Conservation (phyloP, 768 basidiomycete genomes). For the Xerocomus brunneocitrinus region DNA sequence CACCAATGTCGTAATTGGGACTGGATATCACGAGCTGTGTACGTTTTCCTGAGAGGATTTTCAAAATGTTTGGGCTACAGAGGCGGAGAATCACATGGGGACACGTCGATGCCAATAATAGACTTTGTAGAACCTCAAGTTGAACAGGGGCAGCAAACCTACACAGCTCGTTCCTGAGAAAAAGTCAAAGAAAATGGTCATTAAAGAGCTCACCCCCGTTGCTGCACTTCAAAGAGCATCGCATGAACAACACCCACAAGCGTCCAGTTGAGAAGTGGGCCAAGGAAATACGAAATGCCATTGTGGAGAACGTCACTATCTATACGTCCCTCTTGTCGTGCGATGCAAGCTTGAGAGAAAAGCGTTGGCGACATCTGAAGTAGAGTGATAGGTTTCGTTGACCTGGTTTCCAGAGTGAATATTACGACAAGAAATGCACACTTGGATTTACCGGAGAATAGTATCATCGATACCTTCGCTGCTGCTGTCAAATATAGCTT, state of each 20-base stretch:
- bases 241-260: slow-evolving; percentile 67
- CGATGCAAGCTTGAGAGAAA: slow-evolving; percentile 57
- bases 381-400: slow-evolving; percentile 65
- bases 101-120: slow-evolving; percentile 60
- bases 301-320: slow-evolving; percentile 66
- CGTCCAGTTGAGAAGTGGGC: slow-evolving; percentile 74
- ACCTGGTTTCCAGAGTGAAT: slow-evolving; percentile 37
- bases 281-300: slow-evolving; percentile 73
- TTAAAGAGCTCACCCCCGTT: slow-evolving; percentile 42
- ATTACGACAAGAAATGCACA: not conserved
- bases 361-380: slow-evolving; percentile 64
- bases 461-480: slow-evolving; percentile 84
- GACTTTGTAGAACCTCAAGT: slow-evolving; percentile 60
- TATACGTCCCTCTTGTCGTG: slow-evolving; percentile 47
- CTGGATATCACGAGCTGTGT: slow-evolving; percentile 28
- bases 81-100: slow-evolving; percentile 63
- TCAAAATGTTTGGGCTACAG: slow-evolving; percentile 54
- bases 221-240: slow-evolving; percentile 56
- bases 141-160: slow-evolving; percentile 49
- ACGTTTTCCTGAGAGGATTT: slow-evolving; percentile 38
- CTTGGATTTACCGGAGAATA: slow-evolving; percentile 49
- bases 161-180: not conserved
- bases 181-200: not conserved
- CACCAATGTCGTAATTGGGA: slow-evolving; percentile 34
- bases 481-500: slow-evolving; percentile 68